A percentile compares a stretch with the other conserved stretches of the same genome.
Evolutionary conservation across 139 green algal genomes (phyloP).

Genomic region (Spirogloea muscicola): DNA sequence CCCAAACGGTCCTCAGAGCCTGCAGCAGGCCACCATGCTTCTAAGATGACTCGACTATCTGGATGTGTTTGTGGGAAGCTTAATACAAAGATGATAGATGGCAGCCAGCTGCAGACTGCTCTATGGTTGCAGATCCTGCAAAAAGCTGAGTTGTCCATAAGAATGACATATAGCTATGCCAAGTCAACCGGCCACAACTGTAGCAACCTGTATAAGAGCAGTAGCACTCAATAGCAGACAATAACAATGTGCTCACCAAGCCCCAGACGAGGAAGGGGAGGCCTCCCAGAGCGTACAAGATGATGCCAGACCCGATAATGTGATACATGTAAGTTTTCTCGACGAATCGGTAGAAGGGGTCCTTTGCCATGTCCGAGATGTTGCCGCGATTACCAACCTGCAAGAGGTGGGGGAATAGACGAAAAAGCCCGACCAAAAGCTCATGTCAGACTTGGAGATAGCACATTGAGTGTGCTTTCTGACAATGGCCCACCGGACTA

Average conservation of each 20-base stretch:
- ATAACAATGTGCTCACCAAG: constrained; percentile 50
- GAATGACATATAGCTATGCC: not conserved
- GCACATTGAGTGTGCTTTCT: not conserved
- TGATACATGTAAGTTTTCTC: constrained; percentile 83
- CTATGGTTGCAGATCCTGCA: not conserved
- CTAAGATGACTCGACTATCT: not conserved
- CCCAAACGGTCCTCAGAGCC: constrained; percentile 78
- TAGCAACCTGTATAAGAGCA: not conserved
- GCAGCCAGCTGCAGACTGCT: not conserved
- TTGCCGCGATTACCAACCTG: not conserved
- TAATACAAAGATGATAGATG: not conserved
- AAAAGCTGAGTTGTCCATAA: no score
- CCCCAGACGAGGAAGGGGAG: constrained; percentile 89
- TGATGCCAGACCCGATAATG: constrained; percentile 68
- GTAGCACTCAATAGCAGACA: not conserved
- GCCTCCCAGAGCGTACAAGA: constrained; percentile 80
- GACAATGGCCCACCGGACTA: not conserved
- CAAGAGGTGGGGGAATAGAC: not conserved
- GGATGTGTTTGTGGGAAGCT: not conserved
- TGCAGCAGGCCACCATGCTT: constrained; percentile 7
- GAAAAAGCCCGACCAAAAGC: not conserved
- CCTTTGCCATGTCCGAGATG: constrained; percentile 68
- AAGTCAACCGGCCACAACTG: not conserved
- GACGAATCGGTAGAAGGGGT: constrained; percentile 91
- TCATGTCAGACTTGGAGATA: not conserved